Evolutionary conservation across 1,139 yeast genomes (phyloP), one percentile per base, ranked within the genome.

Genomic region (Saccharomycopsis crataegensis): DNA sequence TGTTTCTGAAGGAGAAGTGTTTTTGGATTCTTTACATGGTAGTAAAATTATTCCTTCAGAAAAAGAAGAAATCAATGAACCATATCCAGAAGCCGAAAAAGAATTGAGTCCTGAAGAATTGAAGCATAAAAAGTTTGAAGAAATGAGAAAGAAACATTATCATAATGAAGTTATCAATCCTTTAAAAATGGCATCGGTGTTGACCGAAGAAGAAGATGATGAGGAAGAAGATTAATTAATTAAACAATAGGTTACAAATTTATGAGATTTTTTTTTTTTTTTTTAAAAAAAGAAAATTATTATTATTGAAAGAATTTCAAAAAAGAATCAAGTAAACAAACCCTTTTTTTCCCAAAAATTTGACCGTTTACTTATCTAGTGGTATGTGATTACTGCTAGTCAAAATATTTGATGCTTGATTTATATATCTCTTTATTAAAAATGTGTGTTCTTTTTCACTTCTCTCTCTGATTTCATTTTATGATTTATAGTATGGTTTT

Each of bases 91-190:
- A 22, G 33, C 7, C 6, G 52, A 48, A 11, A n/a, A n/a, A 14
- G 46, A 50, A 9, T 42, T 50, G 22, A 22, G 42, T 40, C 36
- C 43, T 12, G 57, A 52, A 17, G 88, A 77, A 60, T 85, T 80
- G 59, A 80, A 77, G 61, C 94, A 86, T 64, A 74, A 69, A 59
- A 68, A 75, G 55, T 89, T 89, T 63, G 95, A 86, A 64, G 86
- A 83, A 61, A 55, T 56, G 58, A 50, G 57, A 53, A 56, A 55
- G 52, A 48, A 53, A 37, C 59, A 57, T 34, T 55, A 57, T 34
- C 58, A 55, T 37, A 50, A 56, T 40, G 59, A 57, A 40, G 54
- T 57, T 17, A 52, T 50, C 6, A 40, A 48, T 38, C 58, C 58
- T 2, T 38, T 54, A 33, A 50, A 46, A 33, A 28, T 40, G 4